Evolutionary conservation across 805 yeast genomes (phyloP).

Genomic region (Lipomyces oligophaga): DNA sequence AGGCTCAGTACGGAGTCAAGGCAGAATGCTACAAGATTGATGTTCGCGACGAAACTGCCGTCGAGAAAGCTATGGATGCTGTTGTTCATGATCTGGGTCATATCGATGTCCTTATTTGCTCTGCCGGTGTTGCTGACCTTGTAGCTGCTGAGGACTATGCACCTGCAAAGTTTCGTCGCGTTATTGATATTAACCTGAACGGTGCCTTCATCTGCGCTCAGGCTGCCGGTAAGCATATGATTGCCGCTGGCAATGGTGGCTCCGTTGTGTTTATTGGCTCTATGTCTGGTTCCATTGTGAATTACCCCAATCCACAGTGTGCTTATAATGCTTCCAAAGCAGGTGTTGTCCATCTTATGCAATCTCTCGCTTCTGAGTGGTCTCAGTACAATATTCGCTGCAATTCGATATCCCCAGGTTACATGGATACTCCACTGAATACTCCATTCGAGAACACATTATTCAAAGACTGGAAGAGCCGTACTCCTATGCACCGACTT

Average conservation of each 20-base stretch:
- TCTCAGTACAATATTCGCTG: slow-evolving; percentile 64
- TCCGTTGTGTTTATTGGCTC: slow-evolving; percentile 63
- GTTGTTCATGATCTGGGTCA: slow-evolving; percentile 54
- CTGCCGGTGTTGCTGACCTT: slow-evolving; percentile 67
- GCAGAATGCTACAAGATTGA: slow-evolving; percentile 65
- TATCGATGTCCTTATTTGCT: slow-evolving; percentile 55
- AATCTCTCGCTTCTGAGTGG: slow-evolving; percentile 72
- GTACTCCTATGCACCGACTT: slow-evolving; percentile 64
- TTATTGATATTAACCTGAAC: slow-evolving; percentile 61
- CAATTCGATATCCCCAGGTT: slow-evolving; percentile 66
- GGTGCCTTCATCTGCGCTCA: slow-evolving; percentile 66
- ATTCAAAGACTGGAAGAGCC: slow-evolving; percentile 56
- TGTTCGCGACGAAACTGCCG: slow-evolving; percentile 51
- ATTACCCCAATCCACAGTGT: slow-evolving; percentile 68
- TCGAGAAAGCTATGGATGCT: slow-evolving; percentile 49
- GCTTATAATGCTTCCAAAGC: slow-evolving; percentile 74
- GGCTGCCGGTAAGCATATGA: slow-evolving; percentile 63
- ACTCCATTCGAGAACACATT: slow-evolving; percentile 49
- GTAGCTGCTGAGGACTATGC: slow-evolving; percentile 69
- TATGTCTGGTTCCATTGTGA: slow-evolving; percentile 67
- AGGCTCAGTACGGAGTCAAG: slow-evolving; percentile 50
- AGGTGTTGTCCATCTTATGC: slow-evolving; percentile 61
- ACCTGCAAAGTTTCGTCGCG: slow-evolving; percentile 57
- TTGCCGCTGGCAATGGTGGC: slow-evolving; percentile 52
- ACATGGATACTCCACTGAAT: slow-evolving; percentile 67